Evolutionary conservation across 2,329 filamentous ascomycete species (phyloP), one percentile per base, ranked within the genome.

Genomic region (Colletotrichum salicis): DNA sequence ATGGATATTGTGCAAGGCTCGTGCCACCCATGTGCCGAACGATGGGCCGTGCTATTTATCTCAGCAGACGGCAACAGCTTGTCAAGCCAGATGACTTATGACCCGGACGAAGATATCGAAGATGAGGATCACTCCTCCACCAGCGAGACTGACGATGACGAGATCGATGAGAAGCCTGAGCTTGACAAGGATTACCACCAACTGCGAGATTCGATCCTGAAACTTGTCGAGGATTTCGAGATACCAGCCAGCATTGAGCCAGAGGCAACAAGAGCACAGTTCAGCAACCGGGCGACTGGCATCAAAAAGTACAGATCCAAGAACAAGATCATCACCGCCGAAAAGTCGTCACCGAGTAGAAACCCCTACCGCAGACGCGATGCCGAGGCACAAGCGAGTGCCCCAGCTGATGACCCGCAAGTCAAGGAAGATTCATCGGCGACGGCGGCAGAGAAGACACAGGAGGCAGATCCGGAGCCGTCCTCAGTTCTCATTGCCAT

Each of bases 21-120:
- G 15, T 92, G 91, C 66, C 93, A 96, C 76, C 94, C 94, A 10
- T 96, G 93, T 73, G 91, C 92, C 1, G 94, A 97, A 81, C 87
- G 92, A 67, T 97, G 94, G 94, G 89, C 93, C 5, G 91, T 96
- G 7, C 84, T 97, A 10, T 96, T 95, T 77, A 89, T 97, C 67
- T 93, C 93, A 0, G 83, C 90, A 1, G 91, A 95, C 79, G 93
- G 94, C 37, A 91, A 90, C 77, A 86, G 86, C 63, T 84, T 97
- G 52, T 92, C 91, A 8, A 88, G 91, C 3, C 88, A 91, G 57
- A 93, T 94, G 91, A 90, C 87, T 48, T 94, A 93, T 80, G 93
- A 90, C 72, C 87, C 88, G 1, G 90, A 92, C 72, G 88, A 91
- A 57, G 89, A 93, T 48, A 81, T 85, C 2, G 91, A 92, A 35